Conservation (phyloP, 2,329 filamentous ascomycete species). For the Fusarium austroafricanum region DNA sequence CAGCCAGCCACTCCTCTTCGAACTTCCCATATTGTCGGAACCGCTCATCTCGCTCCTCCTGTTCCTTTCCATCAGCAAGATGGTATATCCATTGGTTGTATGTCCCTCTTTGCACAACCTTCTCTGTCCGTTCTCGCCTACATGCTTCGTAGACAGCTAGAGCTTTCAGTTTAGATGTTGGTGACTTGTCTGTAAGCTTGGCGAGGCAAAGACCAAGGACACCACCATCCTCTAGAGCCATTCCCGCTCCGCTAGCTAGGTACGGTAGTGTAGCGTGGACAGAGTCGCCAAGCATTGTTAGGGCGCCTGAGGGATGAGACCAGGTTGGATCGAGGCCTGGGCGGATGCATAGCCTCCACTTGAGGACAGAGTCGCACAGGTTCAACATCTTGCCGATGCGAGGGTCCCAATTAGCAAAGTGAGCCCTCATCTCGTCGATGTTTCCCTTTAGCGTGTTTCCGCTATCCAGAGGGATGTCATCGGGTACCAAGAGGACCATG, state of each 20-base stretch:
- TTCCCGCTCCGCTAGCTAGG: neutral
- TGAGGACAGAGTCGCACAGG: slow-evolving; percentile 68
- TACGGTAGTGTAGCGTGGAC: neutral
- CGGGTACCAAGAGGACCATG: slow-evolving; percentile 5
- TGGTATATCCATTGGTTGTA: slow-evolving; percentile 72
- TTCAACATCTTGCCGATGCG: slow-evolving; percentile 65
- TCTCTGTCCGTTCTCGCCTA: slow-evolving; percentile 60
- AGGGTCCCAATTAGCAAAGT: slow-evolving; percentile 69
- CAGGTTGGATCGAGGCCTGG: slow-evolving; percentile 63
- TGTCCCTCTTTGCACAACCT: slow-evolving; percentile 70
- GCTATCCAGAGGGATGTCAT: neutral
- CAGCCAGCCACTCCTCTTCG: slow-evolving; percentile 5
- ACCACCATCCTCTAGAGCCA: neutral
- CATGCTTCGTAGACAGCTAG: neutral
- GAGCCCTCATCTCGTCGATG: slow-evolving; percentile 58
- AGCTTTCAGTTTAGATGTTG: neutral
- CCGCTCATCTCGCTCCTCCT: slow-evolving; percentile 56
- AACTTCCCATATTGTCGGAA: neutral
- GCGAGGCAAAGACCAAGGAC: neutral
- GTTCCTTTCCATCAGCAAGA: slow-evolving; percentile 67
- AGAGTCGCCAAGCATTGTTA: slow-evolving; percentile 9
- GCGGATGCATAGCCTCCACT: slow-evolving; percentile 71
- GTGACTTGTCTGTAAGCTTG: neutral
- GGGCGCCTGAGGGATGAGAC: slow-evolving; percentile 61
- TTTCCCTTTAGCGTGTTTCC: slow-evolving; percentile 4